phyloP scores from a whole-genome alignment of 345 rosid genomes.

The Populus deltoides region DNA sequence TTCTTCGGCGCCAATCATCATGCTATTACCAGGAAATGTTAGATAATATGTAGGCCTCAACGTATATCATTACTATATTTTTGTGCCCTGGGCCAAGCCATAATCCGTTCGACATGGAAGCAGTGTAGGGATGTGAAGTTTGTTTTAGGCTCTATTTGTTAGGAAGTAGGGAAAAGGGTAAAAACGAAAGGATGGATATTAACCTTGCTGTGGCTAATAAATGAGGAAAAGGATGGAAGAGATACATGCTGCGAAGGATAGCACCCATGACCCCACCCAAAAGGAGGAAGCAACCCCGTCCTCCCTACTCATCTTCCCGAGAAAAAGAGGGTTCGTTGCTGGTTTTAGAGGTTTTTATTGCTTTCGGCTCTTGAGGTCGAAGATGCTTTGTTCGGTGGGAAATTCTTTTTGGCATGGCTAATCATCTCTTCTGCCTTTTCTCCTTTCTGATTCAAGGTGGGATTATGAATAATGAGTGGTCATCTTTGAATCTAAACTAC shows the following conservation, averaged over 20 bases:
- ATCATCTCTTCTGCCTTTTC: not conserved
- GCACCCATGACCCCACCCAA: not conserved
- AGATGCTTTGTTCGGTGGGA: not conserved
- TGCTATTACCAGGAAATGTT: not conserved
- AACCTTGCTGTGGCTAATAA: too few relatives aligned
- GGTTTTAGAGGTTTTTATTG: not conserved
- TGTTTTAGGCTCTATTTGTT: too few relatives aligned
- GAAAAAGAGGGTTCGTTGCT: not conserved
- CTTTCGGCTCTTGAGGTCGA: not conserved
- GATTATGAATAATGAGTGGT: not conserved
- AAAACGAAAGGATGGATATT: too few relatives aligned
- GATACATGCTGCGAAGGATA: not conserved
- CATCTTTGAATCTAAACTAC: not conserved
- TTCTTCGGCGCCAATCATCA: not conserved
- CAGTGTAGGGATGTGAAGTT: too few relatives aligned
- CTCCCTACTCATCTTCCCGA: not conserved
- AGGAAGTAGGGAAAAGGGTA: too few relatives aligned
- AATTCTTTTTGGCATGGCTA: not conserved
- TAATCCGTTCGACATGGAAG: too few relatives aligned
- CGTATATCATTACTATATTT: too few relatives aligned
- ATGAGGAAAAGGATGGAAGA: too few relatives aligned
- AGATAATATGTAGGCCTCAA: not conserved
- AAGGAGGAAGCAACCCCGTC: not conserved
- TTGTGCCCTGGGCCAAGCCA: too few relatives aligned
- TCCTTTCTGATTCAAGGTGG: not conserved